Conservation (phyloP, 257 asterid genomes). For the Osmanthus fragrans region DNA sequence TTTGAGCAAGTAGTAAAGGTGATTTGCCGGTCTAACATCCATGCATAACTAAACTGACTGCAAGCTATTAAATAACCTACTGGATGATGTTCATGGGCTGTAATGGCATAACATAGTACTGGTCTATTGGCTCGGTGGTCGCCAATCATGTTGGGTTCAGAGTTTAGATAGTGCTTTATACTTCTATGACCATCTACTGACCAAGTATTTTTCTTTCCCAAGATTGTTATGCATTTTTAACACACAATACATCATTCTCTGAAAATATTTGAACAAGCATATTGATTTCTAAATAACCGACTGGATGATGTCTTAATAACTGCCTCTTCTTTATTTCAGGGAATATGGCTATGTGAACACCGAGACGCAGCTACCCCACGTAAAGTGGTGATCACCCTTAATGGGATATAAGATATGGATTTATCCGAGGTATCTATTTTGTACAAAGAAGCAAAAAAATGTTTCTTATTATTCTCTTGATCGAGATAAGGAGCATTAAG, state of each 20-base stretch:
- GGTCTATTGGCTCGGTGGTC: background rate
- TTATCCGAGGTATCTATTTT: background rate
- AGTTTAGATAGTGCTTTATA: background rate
- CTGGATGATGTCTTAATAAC: background rate
- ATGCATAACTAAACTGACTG: too few species aligned
- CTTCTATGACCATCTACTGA: background rate
- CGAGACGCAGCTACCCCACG: slow-evolving; percentile 91
- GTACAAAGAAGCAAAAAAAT: background rate
- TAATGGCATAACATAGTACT: background rate
- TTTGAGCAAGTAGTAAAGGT: background rate
- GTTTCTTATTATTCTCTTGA: background rate
- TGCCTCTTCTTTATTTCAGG: slow-evolving; percentile 47
- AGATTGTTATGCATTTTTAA: background rate
- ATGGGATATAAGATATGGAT: slow-evolving; percentile 53
- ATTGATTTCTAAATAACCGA: background rate
- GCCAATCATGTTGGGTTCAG: background rate
- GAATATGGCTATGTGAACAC: slow-evolving; percentile 98
- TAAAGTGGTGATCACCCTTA: slow-evolving; percentile 77
- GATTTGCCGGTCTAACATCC: background rate
- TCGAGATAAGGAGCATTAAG: background rate
- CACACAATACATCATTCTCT: background rate
- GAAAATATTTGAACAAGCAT: background rate
- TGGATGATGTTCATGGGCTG: too few species aligned
- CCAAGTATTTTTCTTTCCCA: background rate
- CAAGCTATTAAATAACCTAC: background rate